phyloP scores from a whole-genome alignment of 2,329 filamentous ascomycete species.

The Chaetomiaceae sp. region DNA sequence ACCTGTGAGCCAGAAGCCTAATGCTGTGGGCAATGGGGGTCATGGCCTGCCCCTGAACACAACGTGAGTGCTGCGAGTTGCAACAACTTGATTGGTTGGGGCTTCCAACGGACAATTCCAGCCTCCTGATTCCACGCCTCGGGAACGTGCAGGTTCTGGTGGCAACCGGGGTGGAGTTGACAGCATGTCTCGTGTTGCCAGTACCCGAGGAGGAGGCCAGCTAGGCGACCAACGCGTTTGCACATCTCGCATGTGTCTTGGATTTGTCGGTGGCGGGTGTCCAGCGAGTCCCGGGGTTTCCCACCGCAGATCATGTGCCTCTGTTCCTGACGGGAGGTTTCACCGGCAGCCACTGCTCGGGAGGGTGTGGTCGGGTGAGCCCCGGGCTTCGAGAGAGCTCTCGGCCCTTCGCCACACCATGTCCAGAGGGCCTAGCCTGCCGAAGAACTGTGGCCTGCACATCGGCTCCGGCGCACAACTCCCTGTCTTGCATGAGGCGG shows the following conservation, averaged over 20 bases:
- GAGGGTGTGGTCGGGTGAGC: not conserved
- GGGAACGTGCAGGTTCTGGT: constrained; percentile 1
- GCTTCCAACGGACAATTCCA: not conserved
- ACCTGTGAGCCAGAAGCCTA: not conserved
- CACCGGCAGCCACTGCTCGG: not conserved
- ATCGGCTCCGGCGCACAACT: not conserved
- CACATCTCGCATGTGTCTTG: too few species aligned
- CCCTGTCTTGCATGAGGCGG: not conserved
- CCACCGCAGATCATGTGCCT: too few species aligned
- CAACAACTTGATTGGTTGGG: constrained; percentile 1
- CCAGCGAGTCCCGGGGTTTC: too few species aligned
- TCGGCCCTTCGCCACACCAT: constrained; percentile 4
- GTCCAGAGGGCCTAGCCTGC: not conserved
- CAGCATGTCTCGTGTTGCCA: constrained; percentile 8
- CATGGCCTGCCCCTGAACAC: constrained; percentile 6
- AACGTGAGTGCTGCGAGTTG: not conserved
- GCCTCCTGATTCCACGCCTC: not conserved
- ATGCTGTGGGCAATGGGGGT: not conserved
- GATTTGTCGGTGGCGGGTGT: not conserved
- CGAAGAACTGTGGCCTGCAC: not conserved
- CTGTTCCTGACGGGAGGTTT: not conserved
- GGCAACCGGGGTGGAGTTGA: constrained; percentile 8
- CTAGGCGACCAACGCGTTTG: too few species aligned
- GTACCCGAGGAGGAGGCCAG: not conserved
- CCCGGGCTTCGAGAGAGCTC: not conserved